Percentiles rank a stretch among this genome's conserved stretches.
Conservation (phyloP, 306 rosid species). For the Cicer yamashitae region DNA sequence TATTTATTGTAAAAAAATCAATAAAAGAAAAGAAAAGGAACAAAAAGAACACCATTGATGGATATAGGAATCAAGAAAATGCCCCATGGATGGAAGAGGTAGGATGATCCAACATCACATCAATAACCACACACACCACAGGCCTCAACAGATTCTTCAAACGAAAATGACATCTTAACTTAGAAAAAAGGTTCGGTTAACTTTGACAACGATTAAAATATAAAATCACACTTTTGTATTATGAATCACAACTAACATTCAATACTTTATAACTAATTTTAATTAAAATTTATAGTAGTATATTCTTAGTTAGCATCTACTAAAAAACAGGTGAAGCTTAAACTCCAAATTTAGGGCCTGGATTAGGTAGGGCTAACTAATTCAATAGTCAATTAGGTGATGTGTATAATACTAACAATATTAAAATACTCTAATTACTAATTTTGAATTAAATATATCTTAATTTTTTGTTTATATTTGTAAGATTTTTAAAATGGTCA, state of each 20-base stretch:
- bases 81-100: constrained; percentile 24
- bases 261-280: background rate
- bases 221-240: background rate
- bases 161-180: constrained; percentile 21
- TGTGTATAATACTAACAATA: too few species aligned
- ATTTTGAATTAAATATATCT: too few species aligned
- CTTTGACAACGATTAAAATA: constrained; percentile 9
- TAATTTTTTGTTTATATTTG: too few species aligned
- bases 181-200: background rate
- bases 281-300: too few species aligned
- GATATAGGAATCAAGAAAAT: constrained; percentile 35
- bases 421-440: too few species aligned
- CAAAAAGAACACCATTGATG: constrained; percentile 3
- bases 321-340: too few species aligned
- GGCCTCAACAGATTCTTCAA: constrained; percentile 27
- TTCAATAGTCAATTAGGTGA: background rate
- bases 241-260: background rate
- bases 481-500: too few species aligned
- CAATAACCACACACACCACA: constrained; percentile 39
- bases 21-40: background rate
- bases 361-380: constrained; percentile 37
- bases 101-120: constrained; percentile 47
- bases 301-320: too few species aligned
- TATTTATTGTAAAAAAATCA: background rate
- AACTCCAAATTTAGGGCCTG: constrained; percentile 26